phyloP scores from a whole-genome alignment of 2,329 filamentous ascomycete species.

The Ophiocordyceps australis region DNA sequence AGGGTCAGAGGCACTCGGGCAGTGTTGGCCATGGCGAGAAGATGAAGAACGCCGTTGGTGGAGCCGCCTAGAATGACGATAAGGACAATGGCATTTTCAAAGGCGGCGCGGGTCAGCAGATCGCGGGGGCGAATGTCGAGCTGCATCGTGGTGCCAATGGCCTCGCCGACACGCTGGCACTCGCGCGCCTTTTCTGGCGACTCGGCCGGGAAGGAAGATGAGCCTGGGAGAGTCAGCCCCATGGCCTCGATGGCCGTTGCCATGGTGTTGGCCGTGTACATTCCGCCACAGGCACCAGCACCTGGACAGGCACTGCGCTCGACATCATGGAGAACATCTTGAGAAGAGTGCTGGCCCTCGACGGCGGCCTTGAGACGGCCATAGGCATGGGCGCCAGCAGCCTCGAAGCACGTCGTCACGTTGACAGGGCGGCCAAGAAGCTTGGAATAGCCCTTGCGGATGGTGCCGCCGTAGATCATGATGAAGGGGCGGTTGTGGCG shows the following conservation, averaged over 20 bases:
- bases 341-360: slow-evolving; percentile 45
- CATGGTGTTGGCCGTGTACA: slow-evolving; percentile 92
- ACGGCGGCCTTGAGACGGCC: slow-evolving; percentile 46
- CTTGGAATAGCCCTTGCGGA: slow-evolving; percentile 67
- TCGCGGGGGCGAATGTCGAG: slow-evolving; percentile 67
- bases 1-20: slow-evolving; percentile 61
- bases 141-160: slow-evolving; percentile 65
- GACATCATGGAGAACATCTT: slow-evolving; percentile 71
- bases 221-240: slow-evolving; percentile 70
- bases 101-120: slow-evolving; percentile 60
- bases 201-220: slow-evolving; percentile 64
- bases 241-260: slow-evolving; percentile 77
- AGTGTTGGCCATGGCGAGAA: slow-evolving; percentile 78
- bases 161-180: slow-evolving; percentile 63
- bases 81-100: slow-evolving; percentile 78
- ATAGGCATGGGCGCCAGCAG: slow-evolving; percentile 67
- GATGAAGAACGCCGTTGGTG: slow-evolving; percentile 77
- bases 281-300: slow-evolving; percentile 54
- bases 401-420: slow-evolving; percentile 78
- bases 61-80: slow-evolving; percentile 86
- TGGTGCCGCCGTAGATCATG: slow-evolving; percentile 92
- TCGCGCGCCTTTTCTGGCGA: slow-evolving; percentile 75
- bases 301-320: slow-evolving; percentile 53
- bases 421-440: slow-evolving; percentile 68
- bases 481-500: slow-evolving; percentile 82